Conservation (phyloP, 805 yeast species). For the Teunomyces aglyptinius region DNA sequence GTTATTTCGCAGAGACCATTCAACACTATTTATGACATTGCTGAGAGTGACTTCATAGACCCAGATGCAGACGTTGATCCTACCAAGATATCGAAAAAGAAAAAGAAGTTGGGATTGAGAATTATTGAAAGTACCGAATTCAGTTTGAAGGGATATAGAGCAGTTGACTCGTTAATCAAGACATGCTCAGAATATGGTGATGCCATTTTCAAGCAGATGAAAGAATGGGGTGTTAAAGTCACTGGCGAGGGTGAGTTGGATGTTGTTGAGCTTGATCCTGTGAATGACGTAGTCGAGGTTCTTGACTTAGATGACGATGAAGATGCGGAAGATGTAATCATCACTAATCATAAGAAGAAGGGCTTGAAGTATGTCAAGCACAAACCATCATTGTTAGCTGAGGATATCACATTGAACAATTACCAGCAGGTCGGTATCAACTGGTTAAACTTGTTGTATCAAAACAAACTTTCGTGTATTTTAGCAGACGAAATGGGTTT, state of each 20-base stretch:
- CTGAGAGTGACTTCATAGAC: slow-evolving; percentile 51
- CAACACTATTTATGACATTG: slow-evolving; percentile 53
- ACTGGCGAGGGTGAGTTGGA: slow-evolving; percentile 70
- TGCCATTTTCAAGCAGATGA: slow-evolving; percentile 67
- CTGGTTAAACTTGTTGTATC: slow-evolving; percentile 83
- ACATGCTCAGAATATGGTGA: slow-evolving; percentile 79
- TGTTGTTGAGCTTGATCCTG: slow-evolving; percentile 49
- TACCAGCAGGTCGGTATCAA: slow-evolving; percentile 97
- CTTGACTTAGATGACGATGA: slow-evolving; percentile 26
- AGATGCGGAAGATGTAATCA: slow-evolving; percentile 35
- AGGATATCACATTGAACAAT: slow-evolving; percentile 67
- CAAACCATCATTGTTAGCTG: slow-evolving; percentile 68
- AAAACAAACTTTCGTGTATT: slow-evolving; percentile 80
- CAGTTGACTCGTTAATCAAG: slow-evolving; percentile 88
- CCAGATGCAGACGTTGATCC: slow-evolving; percentile 25
- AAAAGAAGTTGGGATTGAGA: slow-evolving; percentile 64
- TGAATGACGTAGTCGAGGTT: slow-evolving; percentile 21
- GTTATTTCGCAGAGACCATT: slow-evolving; percentile 74
- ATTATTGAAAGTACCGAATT: slow-evolving; percentile 67
- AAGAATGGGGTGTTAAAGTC: slow-evolving; percentile 83
- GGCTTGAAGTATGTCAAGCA: slow-evolving; percentile 52
- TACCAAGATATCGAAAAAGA: slow-evolving; percentile 23
- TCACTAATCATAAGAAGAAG: slow-evolving; percentile 19
- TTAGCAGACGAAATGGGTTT: slow-evolving; percentile 98
- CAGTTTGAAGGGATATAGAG: slow-evolving; percentile 83